Base-by-base conservation (phyloP, 2,329 filamentous ascomycete genomes). In the Colletotrichum zoysiae region DNA sequence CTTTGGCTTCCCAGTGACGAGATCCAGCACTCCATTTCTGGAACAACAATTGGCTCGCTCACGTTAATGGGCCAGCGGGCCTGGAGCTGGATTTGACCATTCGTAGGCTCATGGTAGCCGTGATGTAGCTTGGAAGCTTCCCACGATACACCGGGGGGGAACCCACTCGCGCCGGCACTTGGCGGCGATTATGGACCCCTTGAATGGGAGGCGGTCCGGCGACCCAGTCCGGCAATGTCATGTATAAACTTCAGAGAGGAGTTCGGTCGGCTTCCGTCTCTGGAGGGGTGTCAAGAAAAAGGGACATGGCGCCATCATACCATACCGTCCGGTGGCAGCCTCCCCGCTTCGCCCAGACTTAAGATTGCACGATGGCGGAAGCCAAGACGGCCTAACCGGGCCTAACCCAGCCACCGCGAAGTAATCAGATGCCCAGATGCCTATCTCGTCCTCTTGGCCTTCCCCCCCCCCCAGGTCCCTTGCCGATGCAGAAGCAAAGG, bases 291-390 rank as follows among this genome's bases (percentile, higher is more conserved):
- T 23, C 26, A 48, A 4, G 12, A 16, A 33, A 33, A 30, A 56
- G 40, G 30, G 42, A 18, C 61, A 51, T 18, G 16, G 35, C 30
- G 55, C 9, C 33, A 23, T 59, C 55, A 18, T 44, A n/a, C 18
- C 55, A 18, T 44, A n/a, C 18, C 57, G 14, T 42, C 35, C 35
- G 20, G 50, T 30, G 33, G 18, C 48, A n/a, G 18, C 48, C 40
- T 67, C 63, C 55, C 63, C 56, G 67, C 67, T 70, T 67, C 57
- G 63, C 68, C 63, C 42, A 70, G 57, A n/a, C 26, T 44, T 38
- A 26, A 62, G 65, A 46, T 58, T 59, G 42, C 58, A 44, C 30
- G 26, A 46, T 23, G 26, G 42, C 56, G 16, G 42, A 48, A 46
- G 68, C 63, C 68, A 70, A 62, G 53, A n/a, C 30, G 9, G 7